Conservation (phyloP, 129 eudicot genomes). For the Erigeron canadensis region DNA sequence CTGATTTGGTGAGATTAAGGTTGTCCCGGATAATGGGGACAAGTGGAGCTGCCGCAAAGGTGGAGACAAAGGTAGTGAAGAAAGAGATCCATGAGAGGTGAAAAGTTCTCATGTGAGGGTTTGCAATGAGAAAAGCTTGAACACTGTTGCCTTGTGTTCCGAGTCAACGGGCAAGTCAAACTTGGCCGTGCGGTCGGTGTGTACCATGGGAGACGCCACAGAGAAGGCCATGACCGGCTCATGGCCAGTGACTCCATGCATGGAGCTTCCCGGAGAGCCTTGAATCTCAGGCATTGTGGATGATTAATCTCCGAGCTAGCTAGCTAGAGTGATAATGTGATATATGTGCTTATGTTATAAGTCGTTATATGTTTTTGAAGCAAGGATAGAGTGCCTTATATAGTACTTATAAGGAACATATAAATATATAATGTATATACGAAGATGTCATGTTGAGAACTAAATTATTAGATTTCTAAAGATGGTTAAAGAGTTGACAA, state of each 20-base stretch:
- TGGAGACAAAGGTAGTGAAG: slow-evolving; percentile 66
- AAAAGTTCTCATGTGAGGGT: slow-evolving; percentile 61
- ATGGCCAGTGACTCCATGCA: slow-evolving; percentile 77
- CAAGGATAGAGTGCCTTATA: slow-evolving; percentile 6
- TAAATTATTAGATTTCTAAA: background rate
- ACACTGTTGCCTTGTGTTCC: slow-evolving; percentile 63
- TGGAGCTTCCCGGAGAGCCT: slow-evolving; percentile 74
- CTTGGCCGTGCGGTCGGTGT: slow-evolving; percentile 51
- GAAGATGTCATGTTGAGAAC: background rate
- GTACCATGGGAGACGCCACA: slow-evolving; percentile 49
- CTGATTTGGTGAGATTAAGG: slow-evolving; percentile 55
- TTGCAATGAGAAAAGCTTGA: slow-evolving; percentile 58
- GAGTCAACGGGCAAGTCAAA: slow-evolving; percentile 78
- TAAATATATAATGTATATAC: background rate
- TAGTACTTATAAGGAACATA: background rate
- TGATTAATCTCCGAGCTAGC: too few species aligned
- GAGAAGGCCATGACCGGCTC: slow-evolving; percentile 61
- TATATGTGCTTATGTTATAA: background rate
- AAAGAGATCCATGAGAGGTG: slow-evolving; percentile 42
- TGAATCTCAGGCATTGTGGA: slow-evolving; percentile 37
- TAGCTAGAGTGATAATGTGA: background rate
- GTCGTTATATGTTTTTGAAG: background rate
- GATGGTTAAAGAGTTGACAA: slow-evolving; percentile 16
- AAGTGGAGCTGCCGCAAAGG: slow-evolving; percentile 89
- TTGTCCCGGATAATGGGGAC: slow-evolving; percentile 88